Conservation (phyloP, 139 green algal genomes). For the Parachlorella kessleri region DNA sequence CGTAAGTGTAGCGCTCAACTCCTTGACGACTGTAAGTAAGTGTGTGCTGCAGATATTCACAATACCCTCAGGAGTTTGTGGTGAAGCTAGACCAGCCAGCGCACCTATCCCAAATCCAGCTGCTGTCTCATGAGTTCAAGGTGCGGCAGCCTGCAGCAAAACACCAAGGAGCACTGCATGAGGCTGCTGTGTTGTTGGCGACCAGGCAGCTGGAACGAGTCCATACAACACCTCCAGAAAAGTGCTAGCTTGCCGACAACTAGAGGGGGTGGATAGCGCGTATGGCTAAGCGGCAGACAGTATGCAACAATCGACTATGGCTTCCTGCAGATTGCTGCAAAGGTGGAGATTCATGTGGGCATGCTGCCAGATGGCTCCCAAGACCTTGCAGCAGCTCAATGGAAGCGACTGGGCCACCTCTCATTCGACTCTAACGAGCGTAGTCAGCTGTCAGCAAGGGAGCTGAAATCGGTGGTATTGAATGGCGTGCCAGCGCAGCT, state of each 20-base stretch:
- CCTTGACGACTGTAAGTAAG: too few relatives aligned
- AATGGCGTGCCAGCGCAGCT: constrained; percentile 39
- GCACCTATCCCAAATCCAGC: constrained; percentile 86
- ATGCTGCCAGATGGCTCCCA: constrained; percentile 32
- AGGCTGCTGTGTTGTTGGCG: too few relatives aligned
- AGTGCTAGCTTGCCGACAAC: too few relatives aligned
- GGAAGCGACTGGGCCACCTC: constrained; percentile 85
- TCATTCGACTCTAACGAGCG: constrained; percentile 91
- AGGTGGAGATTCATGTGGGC: constrained; percentile 83
- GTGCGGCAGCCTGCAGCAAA: too few relatives aligned
- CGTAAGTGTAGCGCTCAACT: too few relatives aligned
- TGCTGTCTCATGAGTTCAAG: constrained; percentile 96
- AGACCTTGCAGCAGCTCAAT: constrained; percentile 27
- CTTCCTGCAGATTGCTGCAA: constrained; percentile 82
- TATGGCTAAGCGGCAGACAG: too few relatives aligned
- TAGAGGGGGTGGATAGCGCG: too few relatives aligned
- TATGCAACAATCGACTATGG: too few relatives aligned
- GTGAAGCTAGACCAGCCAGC: constrained; percentile 68
- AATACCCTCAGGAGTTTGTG: constrained; percentile 85
- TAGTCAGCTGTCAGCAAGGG: constrained; percentile 74
- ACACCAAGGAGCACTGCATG: too few relatives aligned
- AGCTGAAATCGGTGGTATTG: constrained; percentile 88
- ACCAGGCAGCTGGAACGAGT: too few relatives aligned
- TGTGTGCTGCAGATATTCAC: constrained; percentile 73
- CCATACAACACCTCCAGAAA: too few relatives aligned